phyloP scores from a whole-genome alignment of 768 basidiomycete species.

The Lactifluus piperatus region DNA sequence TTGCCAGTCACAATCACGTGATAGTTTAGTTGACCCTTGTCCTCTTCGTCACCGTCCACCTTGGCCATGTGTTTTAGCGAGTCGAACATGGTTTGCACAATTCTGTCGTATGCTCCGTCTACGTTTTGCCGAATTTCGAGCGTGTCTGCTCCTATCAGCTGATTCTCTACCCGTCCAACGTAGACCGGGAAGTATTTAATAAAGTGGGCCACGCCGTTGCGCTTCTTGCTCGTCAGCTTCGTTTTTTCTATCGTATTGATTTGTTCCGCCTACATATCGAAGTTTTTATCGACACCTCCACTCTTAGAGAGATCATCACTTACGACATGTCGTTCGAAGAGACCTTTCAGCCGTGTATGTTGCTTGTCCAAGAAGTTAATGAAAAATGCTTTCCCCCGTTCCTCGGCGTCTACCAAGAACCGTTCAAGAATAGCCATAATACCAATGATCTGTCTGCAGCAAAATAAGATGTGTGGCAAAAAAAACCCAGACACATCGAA shows the following conservation, averaged over 20 bases:
- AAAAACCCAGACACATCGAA: background rate
- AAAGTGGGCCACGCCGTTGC: conserved; percentile 86
- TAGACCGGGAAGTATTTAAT: conserved; percentile 90
- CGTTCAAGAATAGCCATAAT: conserved; percentile 72
- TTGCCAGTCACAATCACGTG: conserved; percentile 91
- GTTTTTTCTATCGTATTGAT: conserved; percentile 84
- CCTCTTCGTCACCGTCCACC: conserved; percentile 85
- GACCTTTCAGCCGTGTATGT: conserved; percentile 62
- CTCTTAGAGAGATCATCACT: conserved; percentile 21
- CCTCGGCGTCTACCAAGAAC: conserved; percentile 67
- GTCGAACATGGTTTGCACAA: conserved; percentile 88
- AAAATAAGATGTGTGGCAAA: background rate
- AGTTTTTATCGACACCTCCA: conserved; percentile 1
- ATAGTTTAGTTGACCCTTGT: conserved; percentile 94
- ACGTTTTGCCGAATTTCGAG: conserved; percentile 72
- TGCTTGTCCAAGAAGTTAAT: conserved; percentile 71
- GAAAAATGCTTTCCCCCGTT: conserved; percentile 70
- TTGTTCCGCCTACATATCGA: conserved; percentile 59
- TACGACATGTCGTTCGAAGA: conserved; percentile 72
- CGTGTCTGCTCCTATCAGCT: conserved; percentile 67
- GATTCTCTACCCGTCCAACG: conserved; percentile 72
- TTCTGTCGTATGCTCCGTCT: conserved; percentile 78
- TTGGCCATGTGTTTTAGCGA: conserved; percentile 94
- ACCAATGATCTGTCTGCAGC: conserved; percentile 72
- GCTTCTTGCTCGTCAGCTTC: conserved; percentile 85